Conservation (phyloP, 345 rosid species). For the Capsella bursapastoris region DNA sequence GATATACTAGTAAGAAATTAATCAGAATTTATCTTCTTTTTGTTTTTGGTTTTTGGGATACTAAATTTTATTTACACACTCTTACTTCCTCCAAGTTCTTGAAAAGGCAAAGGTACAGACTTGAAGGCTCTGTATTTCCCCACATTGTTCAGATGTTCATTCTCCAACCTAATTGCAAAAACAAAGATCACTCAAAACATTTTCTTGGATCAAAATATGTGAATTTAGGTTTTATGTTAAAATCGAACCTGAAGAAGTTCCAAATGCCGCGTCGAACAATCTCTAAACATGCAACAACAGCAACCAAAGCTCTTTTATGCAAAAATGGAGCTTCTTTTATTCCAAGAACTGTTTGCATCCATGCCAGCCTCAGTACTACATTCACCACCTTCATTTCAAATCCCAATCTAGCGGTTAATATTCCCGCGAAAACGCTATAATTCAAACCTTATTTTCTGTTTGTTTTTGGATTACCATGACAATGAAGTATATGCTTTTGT, state of each 20-base stretch:
- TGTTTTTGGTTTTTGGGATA: neutral
- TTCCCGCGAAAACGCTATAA: neutral
- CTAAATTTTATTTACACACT: constrained; percentile 30
- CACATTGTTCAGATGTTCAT: constrained; percentile 84
- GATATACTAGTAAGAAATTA: neutral
- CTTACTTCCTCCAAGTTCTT: constrained; percentile 45
- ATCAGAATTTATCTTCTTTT: constrained; percentile 1
- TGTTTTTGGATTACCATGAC: constrained; percentile 59
- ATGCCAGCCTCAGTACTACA: constrained; percentile 71
- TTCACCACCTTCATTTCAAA: constrained; percentile 59
- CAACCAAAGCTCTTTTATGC: constrained; percentile 58
- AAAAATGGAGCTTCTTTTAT: constrained; percentile 58
- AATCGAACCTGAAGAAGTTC: constrained; percentile 80
- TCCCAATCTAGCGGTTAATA: constrained; percentile 1
- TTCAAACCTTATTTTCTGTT: neutral
- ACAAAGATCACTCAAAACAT: neutral
- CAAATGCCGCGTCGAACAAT: constrained; percentile 84
- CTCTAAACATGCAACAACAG: constrained; percentile 67
- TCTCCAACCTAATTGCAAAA: constrained; percentile 65
- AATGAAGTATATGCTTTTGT: constrained; percentile 60
- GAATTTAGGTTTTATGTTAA: neutral
- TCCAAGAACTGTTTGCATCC: constrained; percentile 80
- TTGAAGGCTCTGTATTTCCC: constrained; percentile 83
- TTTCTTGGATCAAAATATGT: neutral
- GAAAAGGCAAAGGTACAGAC: constrained; percentile 77